Evolutionary conservation across 768 basidiomycete species (phyloP), one percentile per base, ranked within the genome.

Genomic region (Mycena latifolia): DNA sequence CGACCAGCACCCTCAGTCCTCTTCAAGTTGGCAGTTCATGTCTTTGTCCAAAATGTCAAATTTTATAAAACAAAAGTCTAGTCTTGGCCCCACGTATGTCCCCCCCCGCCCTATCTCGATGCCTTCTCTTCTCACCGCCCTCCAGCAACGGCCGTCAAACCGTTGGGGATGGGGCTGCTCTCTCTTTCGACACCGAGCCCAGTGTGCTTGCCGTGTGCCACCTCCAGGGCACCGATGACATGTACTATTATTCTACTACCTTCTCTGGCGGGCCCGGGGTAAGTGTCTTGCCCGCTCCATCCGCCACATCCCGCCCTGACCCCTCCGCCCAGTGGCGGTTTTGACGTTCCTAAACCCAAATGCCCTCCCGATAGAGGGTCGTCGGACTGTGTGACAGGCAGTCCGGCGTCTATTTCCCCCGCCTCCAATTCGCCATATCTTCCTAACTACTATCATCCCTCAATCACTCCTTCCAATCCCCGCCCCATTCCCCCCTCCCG

Each of bases 351-450:
- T 72, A 90, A 86, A 75, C 81, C 80, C 70, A 95, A 95, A 95
- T 95, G 94, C 94, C 94, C 93, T 93, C 93, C 93, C 73, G 90
- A 93, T 77, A 76, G 94, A 92, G 94, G 94, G 94, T 95, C 94
- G 93, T 90, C 88, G 85, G 89, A 87, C 86, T 90, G 92, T 88
- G 94, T 95, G 94, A 95, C 91, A 95, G 94, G 87, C 92, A 86
- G 89, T 83, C 86, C 87, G 90, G 87, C 92, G 93, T 72, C 76
- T 77, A 73, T 75, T 77, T 70, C 79, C 79, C 64, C 79, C 80
- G 74, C 78, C 80, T 68, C 67, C 74, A 67, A 71, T 74, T 63
- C 69, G 66, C 28, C 69, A 52, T 58, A 70, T 72, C 56, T 56
- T 55, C 31, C 55, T 7, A 56, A n/a, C 24, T 45, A 56, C 43